Conservation (phyloP, 805 yeast species). For the Cyberlindnera xylosilytica region DNA sequence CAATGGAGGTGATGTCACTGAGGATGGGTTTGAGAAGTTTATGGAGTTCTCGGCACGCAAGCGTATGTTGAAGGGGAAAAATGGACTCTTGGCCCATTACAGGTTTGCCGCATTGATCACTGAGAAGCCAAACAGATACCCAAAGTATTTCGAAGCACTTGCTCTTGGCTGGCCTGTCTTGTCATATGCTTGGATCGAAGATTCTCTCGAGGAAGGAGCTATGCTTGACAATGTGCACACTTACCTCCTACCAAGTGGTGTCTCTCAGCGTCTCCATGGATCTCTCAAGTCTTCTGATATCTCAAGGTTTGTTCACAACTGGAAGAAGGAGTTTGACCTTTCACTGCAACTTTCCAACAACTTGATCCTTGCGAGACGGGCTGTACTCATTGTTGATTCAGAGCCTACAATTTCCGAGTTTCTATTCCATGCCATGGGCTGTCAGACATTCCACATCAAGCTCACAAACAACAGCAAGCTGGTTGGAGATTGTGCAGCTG, state of each 20-base stretch:
- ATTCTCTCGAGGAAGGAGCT: slow-evolving; percentile 36
- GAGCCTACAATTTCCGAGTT: slow-evolving; percentile 35
- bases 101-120: slow-evolving; percentile 62
- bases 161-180: slow-evolving; percentile 87
- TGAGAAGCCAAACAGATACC: slow-evolving; percentile 55
- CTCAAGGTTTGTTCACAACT: slow-evolving; percentile 38
- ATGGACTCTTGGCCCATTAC: slow-evolving; percentile 20
- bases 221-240: slow-evolving; percentile 29
- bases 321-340: slow-evolving; percentile 31
- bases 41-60: slow-evolving; percentile 3
- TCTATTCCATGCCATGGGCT: slow-evolving; percentile 46
- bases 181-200: slow-evolving; percentile 52
- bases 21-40: slow-evolving; percentile 30
- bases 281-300: slow-evolving; percentile 49
- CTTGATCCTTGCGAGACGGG: slow-evolving; percentile 17
- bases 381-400: slow-evolving; percentile 19
- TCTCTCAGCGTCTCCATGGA: slow-evolving; percentile 41
- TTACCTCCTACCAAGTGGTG: slow-evolving; percentile 73
- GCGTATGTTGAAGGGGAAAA: slow-evolving; percentile 7
- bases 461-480: slow-evolving; percentile 10
- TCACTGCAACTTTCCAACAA: slow-evolving; percentile 43
- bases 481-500: slow-evolving; percentile 7
- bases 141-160: slow-evolving; percentile 72
- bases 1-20: slow-evolving; percentile 43
- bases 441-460: slow-evolving; percentile 20